Evolutionary conservation across 257 asterid species (phyloP).

Genomic region (Leptodermis oblonga): DNA sequence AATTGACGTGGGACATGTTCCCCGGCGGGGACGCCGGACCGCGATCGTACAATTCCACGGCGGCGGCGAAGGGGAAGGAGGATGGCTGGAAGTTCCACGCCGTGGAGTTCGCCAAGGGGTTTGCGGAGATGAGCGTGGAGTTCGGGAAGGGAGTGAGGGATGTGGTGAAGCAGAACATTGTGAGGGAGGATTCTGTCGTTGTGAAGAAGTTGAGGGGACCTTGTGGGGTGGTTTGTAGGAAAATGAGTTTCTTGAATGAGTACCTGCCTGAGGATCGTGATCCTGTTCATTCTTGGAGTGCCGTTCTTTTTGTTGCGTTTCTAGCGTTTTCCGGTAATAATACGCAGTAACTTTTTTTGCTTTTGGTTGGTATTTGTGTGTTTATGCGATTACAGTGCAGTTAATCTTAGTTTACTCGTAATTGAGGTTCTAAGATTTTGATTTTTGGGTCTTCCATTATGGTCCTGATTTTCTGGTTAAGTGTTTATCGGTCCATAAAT

Average conservation of each 20-base stretch:
- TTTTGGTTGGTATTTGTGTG: background rate
- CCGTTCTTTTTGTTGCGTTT: constrained; percentile 50
- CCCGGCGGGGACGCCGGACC: constrained; percentile 20
- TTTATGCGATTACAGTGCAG: background rate
- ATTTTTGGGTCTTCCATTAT: background rate
- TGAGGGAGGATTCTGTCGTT: constrained; percentile 77
- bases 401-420: background rate
- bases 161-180: constrained; percentile 72
- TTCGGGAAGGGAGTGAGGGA: constrained; percentile 92
- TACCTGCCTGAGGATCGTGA: constrained; percentile 98
- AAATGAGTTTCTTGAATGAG: constrained; percentile 67
- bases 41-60: constrained; percentile 25
- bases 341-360: constrained; percentile 3
- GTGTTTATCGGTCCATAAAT: no score
- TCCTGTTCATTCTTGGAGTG: constrained; percentile 79
- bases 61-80: constrained; percentile 17
- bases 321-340: constrained; percentile 57
- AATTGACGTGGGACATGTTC: constrained; percentile 34
- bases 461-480: background rate
- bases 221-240: constrained; percentile 36
- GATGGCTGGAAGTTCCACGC: constrained; percentile 62
- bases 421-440: background rate
- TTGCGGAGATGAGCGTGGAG: constrained; percentile 89
- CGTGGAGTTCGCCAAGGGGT: constrained; percentile 86
- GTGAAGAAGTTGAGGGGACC: constrained; percentile 69